phyloP scores from a whole-genome alignment of 2,329 filamentous ascomycete species.

The Diaporthe australafricana region DNA sequence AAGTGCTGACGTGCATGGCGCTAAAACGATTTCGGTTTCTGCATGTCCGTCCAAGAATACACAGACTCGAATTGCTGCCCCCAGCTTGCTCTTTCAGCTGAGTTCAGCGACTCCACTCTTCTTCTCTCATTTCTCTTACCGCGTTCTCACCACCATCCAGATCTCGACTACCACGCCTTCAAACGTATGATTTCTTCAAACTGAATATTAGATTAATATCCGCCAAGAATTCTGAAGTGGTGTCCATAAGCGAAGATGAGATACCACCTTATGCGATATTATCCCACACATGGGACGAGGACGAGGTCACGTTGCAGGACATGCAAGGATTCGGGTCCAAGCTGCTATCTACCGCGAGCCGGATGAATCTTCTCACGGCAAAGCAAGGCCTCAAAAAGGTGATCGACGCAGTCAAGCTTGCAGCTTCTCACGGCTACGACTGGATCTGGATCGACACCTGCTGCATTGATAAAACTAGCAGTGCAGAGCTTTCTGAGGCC shows the following conservation, averaged over 20 bases:
- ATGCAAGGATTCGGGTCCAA: not conserved
- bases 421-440: not conserved
- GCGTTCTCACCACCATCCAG: not conserved
- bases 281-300: not conserved
- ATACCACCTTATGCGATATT: slow-evolving; percentile 1
- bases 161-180: not conserved
- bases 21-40: too few species aligned
- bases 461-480: slow-evolving; percentile 18
- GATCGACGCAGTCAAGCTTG: not conserved
- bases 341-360: not conserved
- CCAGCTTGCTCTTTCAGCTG: too few species aligned
- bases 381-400: not conserved
- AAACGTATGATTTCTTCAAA: not conserved
- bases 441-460: slow-evolving; percentile 18
- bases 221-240: not conserved
- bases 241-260: not conserved
- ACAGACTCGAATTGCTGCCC: too few species aligned
- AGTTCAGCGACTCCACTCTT: not conserved
- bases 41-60: too few species aligned
- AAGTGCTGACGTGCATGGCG: too few species aligned
- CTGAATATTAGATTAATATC: not conserved
- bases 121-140: not conserved
- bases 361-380: not conserved
- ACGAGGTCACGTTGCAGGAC: slow-evolving; percentile 1
- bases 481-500: not conserved